Evolutionary conservation across 73 alveolate species (phyloP).

Genomic region (Paramecium sexaurelia): DNA sequence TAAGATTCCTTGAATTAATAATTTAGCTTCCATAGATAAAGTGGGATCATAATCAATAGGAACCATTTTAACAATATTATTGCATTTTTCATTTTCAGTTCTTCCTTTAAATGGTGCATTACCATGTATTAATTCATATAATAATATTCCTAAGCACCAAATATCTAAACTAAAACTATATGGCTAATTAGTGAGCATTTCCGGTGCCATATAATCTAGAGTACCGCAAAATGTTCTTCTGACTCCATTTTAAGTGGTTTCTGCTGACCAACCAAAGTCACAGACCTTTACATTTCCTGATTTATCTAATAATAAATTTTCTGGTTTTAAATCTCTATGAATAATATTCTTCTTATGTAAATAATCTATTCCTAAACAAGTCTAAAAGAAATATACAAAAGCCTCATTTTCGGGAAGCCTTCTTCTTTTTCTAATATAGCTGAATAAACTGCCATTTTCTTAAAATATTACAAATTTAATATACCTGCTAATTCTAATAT

Average conservation of each 20-base stretch:
- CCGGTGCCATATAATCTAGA: constrained; percentile 87
- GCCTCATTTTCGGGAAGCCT: constrained; percentile 73
- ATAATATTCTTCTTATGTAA: constrained; percentile 68
- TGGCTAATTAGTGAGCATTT: constrained; percentile 80
- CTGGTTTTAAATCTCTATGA: constrained; percentile 84
- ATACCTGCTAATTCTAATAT: constrained; percentile 81
- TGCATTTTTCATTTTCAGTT: constrained; percentile 65
- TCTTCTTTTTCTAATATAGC: constrained; percentile 53
- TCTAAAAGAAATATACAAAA: constrained; percentile 67
- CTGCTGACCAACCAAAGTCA: constrained; percentile 91
- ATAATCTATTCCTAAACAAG: constrained; percentile 71
- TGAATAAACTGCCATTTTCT: constrained; percentile 72
- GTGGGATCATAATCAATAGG: constrained; percentile 75
- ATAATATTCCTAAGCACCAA: constrained; percentile 93
- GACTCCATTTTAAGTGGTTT: constrained; percentile 69
- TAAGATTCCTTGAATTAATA: constrained; percentile 79
- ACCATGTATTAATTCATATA: constrained; percentile 92
- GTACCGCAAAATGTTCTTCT: constrained; percentile 86
- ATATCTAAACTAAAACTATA: constrained; percentile 88
- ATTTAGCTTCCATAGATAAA: constrained; percentile 79
- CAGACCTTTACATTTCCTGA: constrained; percentile 86
- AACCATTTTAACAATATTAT: constrained; percentile 67
- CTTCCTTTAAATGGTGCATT: constrained; percentile 82
- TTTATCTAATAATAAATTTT: constrained; percentile 77
- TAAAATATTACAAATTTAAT: not conserved